These are phyloP conservation scores for Plenodomus lindquistii DNA, from an alignment of 2,329 filamentous ascomycete genomes.

Conservation along the genomic window DNA sequence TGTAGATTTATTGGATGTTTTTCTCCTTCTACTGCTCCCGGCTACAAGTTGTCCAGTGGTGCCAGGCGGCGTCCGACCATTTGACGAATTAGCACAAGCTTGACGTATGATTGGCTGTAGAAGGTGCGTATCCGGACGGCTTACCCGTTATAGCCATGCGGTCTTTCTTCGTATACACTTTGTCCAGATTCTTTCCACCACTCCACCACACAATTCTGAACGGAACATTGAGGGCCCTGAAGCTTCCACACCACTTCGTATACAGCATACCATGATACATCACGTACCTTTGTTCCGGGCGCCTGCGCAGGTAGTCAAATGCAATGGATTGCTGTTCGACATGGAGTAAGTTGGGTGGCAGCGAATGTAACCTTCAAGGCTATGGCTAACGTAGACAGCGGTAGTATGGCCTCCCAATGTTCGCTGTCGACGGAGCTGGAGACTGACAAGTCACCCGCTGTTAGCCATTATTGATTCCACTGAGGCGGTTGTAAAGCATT, in stretches of 20 bases:
- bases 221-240: background rate
- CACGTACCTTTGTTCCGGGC: slow-evolving; percentile 47
- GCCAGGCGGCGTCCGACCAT: background rate
- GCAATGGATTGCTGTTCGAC: slow-evolving; percentile 48
- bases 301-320: slow-evolving; percentile 45
- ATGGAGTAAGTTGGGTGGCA: slow-evolving; percentile 32
- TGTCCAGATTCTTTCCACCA: too few relatives aligned
- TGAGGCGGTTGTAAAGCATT: slow-evolving; percentile 75
- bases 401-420: background rate
- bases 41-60: background rate
- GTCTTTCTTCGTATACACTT: too few relatives aligned
- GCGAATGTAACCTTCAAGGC: background rate
- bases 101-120: slow-evolving; percentile 15
- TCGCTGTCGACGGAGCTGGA: background rate
- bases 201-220: too few relatives aligned
- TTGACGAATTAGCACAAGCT: background rate
- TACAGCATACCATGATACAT: slow-evolving; percentile 33
- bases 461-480: slow-evolving; percentile 74
- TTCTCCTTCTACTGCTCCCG: too few relatives aligned
- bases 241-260: background rate
- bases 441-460: background rate
- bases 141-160: slow-evolving; percentile 17
- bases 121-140: slow-evolving; percentile 12
- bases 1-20: too few relatives aligned
- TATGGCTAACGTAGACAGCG: background rate